Base-by-base conservation (phyloP, 1,284 basidiomycete species). In the Trichosporon sp. region DNA sequence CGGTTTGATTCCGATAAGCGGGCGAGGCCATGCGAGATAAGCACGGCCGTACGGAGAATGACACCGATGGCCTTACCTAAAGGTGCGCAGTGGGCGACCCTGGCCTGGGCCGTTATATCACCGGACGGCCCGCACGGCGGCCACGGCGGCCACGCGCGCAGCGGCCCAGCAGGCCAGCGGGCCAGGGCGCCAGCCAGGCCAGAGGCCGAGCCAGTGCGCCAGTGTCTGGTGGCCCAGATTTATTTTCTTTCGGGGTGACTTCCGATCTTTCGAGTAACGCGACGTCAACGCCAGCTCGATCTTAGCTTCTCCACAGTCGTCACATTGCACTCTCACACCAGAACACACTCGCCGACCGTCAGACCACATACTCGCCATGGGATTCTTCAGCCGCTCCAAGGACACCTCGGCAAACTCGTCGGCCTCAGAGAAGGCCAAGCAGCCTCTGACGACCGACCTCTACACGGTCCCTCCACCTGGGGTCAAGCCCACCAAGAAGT, bases 401-500 rank as follows among this genome's bases (percentile, higher is more conserved):
- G 62, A 31, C 27, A 15, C 38, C 31, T 66, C 63, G 42, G 53
- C 56, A 8, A 35, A 44, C 13, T 62, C 69, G 42, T 35, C 62
- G 18, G 35, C 69, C 2, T 60, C 64, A 9, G 66, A 35, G 7
- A 62, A 62, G 63, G 42, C 68, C 31, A 60, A 58, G 35, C 47
- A 62, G n/a, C 70, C 72, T 2, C 1, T 25, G 9, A 73, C 72
- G 32, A 65, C 42, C 13, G 67, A 71, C 4, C 60, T 68, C 21
- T 66, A 65, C 62, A 44, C 65, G 29, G 63, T 65, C 31, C 68
- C 68, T 4, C 72, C 70, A 4, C 27, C 47, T 8, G 68, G 68
- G 2, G 21, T 65, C 44, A 64, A 44, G 25, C 66, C 68, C n/a
- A 69, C 68, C 64, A 86, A 82, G 44, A 91, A 89, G 23, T 83